Evolutionary conservation across 768 basidiomycete genomes (phyloP).

Genomic region (Cyathus striatus): DNA sequence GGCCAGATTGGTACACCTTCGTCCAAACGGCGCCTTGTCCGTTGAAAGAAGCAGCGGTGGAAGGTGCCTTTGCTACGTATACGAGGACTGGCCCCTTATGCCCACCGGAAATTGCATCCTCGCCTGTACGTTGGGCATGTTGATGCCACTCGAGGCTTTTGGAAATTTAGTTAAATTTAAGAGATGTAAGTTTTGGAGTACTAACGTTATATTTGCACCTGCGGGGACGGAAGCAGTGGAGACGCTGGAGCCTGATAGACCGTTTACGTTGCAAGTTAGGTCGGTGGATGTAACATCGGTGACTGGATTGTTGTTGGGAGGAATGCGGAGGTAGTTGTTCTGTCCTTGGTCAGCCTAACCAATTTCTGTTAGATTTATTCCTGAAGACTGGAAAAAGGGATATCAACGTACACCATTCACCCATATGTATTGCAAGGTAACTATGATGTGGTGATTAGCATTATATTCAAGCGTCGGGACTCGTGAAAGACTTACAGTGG

Average conservation of each 20-base stretch:
- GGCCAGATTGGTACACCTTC: conserved; percentile 46
- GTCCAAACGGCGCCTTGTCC: conserved; percentile 49
- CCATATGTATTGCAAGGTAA: conserved; percentile 51
- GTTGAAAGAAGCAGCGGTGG: conserved; percentile 36
- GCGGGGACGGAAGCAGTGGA: conserved; percentile 34
- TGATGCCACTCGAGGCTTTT: conserved; percentile 48
- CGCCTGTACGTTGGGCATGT: conserved; percentile 45
- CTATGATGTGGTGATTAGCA: neutral
- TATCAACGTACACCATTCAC: conserved; percentile 31
- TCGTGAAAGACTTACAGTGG: conserved; percentile 16
- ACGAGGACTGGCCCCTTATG: conserved; percentile 48
- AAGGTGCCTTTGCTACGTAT: conserved; percentile 46
- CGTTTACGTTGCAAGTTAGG: conserved; percentile 48
- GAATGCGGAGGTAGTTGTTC: conserved; percentile 39
- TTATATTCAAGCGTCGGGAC: neutral
- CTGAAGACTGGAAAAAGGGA: neutral
- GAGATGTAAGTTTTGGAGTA: neutral
- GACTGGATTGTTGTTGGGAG: conserved; percentile 51
- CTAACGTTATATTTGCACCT: conserved; percentile 35
- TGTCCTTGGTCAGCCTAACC: conserved; percentile 41
- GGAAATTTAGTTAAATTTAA: neutral
- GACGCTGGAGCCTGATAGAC: conserved; percentile 33
- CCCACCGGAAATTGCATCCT: conserved; percentile 43
- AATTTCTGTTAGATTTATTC: no score
- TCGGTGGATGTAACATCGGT: conserved; percentile 49